phyloP scores from a whole-genome alignment of 768 basidiomycete species.

The Pulveroboletus sp. region DNA sequence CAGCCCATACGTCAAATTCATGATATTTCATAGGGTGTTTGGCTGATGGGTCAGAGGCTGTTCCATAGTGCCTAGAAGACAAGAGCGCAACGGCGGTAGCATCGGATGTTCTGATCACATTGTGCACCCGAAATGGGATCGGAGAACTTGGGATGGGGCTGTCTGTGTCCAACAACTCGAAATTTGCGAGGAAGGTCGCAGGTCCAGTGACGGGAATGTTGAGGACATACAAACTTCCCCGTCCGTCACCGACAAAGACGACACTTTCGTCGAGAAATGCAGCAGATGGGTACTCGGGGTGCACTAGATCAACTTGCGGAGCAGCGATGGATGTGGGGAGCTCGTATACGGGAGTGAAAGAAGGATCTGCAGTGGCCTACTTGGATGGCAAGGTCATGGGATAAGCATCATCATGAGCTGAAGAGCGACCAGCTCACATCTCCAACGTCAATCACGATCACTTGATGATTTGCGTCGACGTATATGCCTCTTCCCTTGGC shows the following conservation, averaged over 20 bases:
- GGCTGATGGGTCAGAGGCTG: constrained; percentile 16
- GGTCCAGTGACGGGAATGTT: constrained; percentile 37
- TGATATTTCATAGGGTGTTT: constrained; percentile 28
- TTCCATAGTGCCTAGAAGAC: constrained; percentile 55
- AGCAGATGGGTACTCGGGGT: constrained; percentile 75
- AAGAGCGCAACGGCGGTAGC: constrained; percentile 45
- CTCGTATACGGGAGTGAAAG: constrained; percentile 56
- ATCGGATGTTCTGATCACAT: constrained; percentile 35
- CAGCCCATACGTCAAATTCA: constrained; percentile 68
- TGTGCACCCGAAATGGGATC: constrained; percentile 40
- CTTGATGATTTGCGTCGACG: constrained; percentile 60
- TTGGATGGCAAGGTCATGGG: constrained; percentile 22
- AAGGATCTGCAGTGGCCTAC: constrained; percentile 52
- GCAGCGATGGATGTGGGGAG: constrained; percentile 54
- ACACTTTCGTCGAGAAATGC: constrained; percentile 49
- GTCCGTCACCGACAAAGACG: constrained; percentile 66
- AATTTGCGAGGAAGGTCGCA: constrained; percentile 50
- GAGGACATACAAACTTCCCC: constrained; percentile 64
- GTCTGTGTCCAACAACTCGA: constrained; percentile 38
- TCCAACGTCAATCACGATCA: constrained; percentile 57
- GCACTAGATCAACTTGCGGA: constrained; percentile 36
- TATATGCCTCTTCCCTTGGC: constrained; percentile 55
- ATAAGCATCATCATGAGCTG: constrained; percentile 1
- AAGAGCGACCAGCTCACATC: constrained; percentile 44
- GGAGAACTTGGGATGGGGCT: constrained; percentile 20